These are phyloP conservation scores for Cladosporium sp. DNA, from an alignment of 2,329 filamentous ascomycete species.

Conservation along the genomic window DNA sequence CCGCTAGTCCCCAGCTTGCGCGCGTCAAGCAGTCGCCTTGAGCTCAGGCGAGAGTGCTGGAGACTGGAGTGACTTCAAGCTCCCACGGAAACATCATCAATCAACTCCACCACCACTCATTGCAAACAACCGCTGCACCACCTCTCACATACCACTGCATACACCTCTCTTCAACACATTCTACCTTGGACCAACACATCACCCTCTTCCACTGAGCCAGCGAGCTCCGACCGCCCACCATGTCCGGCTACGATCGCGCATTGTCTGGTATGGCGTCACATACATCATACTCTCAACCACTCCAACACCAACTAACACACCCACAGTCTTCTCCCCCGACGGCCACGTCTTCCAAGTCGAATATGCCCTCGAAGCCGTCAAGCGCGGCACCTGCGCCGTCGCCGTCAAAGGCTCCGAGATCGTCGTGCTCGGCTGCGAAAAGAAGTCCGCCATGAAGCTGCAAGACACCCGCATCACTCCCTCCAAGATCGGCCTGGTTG, in stretches of 20 bases:
- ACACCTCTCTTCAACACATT: not conserved
- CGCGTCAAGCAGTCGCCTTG: conserved; percentile 20
- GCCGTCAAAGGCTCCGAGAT: conserved; percentile 94
- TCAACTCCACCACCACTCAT: conserved; percentile 13
- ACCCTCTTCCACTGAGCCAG: conserved; percentile 24
- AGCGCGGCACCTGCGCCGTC: conserved; percentile 98
- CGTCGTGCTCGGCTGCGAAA: conserved; percentile 96
- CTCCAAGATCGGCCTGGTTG: conserved; percentile 95
- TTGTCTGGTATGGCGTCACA: conserved; percentile 76
- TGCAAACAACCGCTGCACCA: not conserved
- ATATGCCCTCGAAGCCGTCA: conserved; percentile 98
- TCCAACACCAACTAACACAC: conserved; percentile 18
- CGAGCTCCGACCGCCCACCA: conserved; percentile 40
- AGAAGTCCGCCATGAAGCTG: conserved; percentile 98
- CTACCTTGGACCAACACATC: not conserved
- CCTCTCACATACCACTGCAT: not conserved
- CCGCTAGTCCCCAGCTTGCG: conserved; percentile 8
- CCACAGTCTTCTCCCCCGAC: conserved; percentile 91
- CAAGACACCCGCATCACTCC: conserved; percentile 99
- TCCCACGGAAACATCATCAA: conserved; percentile 18
- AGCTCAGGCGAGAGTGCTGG: conserved; percentile 4
- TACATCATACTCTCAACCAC: not conserved
- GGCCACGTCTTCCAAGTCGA: conserved; percentile 99
- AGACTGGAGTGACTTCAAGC: conserved; percentile 16
- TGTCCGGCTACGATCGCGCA: conserved; percentile 99